phyloP scores from a whole-genome alignment of 2,329 filamentous ascomycete species.

The Sporothrix pallida region DNA sequence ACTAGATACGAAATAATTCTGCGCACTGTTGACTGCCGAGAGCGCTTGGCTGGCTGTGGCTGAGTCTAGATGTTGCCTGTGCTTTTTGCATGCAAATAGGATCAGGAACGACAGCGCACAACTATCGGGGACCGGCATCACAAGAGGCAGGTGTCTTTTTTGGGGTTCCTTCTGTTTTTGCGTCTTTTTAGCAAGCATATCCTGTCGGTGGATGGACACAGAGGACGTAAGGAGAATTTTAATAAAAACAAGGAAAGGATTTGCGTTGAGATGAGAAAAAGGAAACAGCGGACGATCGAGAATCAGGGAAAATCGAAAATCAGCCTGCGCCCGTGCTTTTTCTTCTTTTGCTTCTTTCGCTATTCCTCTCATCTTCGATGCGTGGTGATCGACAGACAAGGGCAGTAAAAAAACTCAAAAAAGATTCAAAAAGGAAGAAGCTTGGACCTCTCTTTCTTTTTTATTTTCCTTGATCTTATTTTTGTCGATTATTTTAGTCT shows the following conservation, averaged over 20 bases:
- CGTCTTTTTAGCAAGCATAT: background rate
- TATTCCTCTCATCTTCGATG: background rate
- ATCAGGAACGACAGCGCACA: constrained; percentile 10
- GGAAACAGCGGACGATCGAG: background rate
- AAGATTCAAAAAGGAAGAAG: background rate
- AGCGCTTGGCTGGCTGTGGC: background rate
- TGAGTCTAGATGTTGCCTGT: background rate
- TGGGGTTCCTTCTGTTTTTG: background rate
- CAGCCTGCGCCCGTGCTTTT: background rate
- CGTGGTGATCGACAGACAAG: constrained; percentile 10
- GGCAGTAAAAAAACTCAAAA: background rate
- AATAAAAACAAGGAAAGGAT: background rate
- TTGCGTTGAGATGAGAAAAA: background rate
- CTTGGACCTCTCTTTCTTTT: background rate
- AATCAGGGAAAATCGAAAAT: background rate
- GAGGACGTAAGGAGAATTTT: background rate
- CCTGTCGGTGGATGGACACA: background rate
- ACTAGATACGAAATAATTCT: background rate
- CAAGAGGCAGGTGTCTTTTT: constrained; percentile 10
- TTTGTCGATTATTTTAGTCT: background rate
- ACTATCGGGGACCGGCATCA: background rate
- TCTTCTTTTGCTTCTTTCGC: background rate
- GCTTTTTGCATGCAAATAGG: background rate
- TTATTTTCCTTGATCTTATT: background rate
- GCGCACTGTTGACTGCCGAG: constrained; percentile 5